Evolutionary conservation across 495 filamentous ascomycete genomes (phyloP).

Genomic region (Neurospora tetrasperma): DNA sequence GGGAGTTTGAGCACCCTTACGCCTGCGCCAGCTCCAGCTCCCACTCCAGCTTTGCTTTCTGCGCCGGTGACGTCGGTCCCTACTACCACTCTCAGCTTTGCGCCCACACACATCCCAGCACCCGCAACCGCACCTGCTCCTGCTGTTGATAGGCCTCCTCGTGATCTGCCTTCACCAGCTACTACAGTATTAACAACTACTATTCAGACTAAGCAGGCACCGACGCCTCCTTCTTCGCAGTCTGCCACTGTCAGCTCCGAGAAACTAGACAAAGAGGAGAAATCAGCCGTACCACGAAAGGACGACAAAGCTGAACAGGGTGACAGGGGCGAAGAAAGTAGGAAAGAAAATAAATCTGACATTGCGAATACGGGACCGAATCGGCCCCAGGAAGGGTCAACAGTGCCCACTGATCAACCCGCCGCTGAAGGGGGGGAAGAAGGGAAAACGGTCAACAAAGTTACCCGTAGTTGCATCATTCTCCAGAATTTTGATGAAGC

Average conservation of each 20-base stretch:
- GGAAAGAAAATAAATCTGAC: background rate
- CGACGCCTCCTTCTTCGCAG: conserved; percentile 4
- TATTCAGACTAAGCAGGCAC: background rate
- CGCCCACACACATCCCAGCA: background rate
- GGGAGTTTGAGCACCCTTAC: background rate
- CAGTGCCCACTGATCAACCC: conserved; percentile 9
- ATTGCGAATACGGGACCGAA: conserved; percentile 3
- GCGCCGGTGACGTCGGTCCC: conserved; percentile 4
- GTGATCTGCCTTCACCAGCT: conserved; percentile 2
- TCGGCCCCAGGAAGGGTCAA: conserved; percentile 14
- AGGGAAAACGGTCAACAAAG: conserved; percentile 9
- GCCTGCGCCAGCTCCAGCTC: background rate
- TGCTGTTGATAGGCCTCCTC: background rate
- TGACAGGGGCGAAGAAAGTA: background rate
- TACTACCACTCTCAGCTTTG: background rate
- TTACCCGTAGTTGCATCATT: conserved; percentile 44
- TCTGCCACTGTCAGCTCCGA: background rate
- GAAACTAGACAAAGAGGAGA: background rate
- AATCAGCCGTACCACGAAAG: background rate
- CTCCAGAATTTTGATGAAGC: conserved; percentile 46
- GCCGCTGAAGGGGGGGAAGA: conserved; percentile 15
- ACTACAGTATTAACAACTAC: conserved; percentile 4
- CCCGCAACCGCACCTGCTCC: background rate
- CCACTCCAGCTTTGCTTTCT: conserved; percentile 1
- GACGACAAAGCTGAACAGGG: background rate